These are phyloP conservation scores for Gentiana straminea DNA, from an alignment of 257 asterid genomes.

Conservation along the genomic window DNA sequence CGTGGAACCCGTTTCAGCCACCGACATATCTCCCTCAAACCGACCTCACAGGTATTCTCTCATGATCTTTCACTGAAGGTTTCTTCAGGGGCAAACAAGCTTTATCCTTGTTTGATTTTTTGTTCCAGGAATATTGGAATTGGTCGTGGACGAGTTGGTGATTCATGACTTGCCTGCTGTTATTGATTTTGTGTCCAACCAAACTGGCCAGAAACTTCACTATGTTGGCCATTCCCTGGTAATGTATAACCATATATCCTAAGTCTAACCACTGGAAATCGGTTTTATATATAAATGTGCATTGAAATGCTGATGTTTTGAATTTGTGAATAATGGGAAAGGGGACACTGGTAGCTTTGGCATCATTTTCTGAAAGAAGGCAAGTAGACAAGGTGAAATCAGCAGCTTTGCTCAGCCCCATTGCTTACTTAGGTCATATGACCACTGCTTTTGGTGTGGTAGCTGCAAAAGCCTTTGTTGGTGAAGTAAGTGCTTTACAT, in stretches of 20 bases:
- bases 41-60: slow-evolving; percentile 21
- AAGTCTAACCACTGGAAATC: too few species aligned
- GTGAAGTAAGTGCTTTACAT: slow-evolving; percentile 63
- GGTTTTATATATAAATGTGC: too few species aligned
- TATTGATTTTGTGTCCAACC: slow-evolving; percentile 17
- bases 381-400: slow-evolving; percentile 54
- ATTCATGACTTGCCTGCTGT: slow-evolving; percentile 27
- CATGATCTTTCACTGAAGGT: too few species aligned
- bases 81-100: too few species aligned
- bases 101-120: too few species aligned
- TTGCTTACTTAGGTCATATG: slow-evolving; percentile 62
- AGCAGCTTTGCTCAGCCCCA: slow-evolving; percentile 57
- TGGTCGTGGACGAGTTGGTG: slow-evolving; percentile 43
- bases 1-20: slow-evolving; percentile 21
- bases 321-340: slow-evolving; percentile 10
- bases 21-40: slow-evolving; percentile 15
- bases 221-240: slow-evolving; percentile 43
- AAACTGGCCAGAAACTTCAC: slow-evolving; percentile 26
- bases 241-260: neutral
- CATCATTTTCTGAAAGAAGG: slow-evolving; percentile 55
- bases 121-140: too few species aligned
- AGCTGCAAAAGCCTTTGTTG: slow-evolving; percentile 37
- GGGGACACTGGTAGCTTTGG: slow-evolving; percentile 66
- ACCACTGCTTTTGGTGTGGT: slow-evolving; percentile 42
- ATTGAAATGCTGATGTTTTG: too few species aligned